Base-by-base conservation (phyloP, 2,329 filamentous ascomycete species). In the Fusarium sp. region DNA sequence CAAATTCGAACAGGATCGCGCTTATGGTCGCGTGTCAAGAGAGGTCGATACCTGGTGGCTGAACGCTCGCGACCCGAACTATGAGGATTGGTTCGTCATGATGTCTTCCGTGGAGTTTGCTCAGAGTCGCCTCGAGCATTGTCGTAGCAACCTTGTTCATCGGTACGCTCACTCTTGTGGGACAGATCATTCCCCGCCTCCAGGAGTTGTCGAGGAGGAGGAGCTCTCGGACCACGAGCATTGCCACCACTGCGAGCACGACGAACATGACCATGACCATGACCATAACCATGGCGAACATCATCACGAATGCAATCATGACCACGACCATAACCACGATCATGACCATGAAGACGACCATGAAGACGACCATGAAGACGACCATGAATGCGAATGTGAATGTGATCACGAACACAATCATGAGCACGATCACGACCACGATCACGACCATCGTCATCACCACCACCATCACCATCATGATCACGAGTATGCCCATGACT, bases 41-140 rank as follows among this genome's bases (percentile, higher is more conserved):
- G 88, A 90, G 74, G 84, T 90, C 50, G 88, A 90, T 73, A 83
- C 82, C 4, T 90, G 88, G 88, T 90, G 88, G 87, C 81, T 87
- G 44, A 83, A 82, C 47, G 85, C 85, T 41, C 82, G 87, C 40
- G 86, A 89, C 62, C 84, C 85, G 3, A 90, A 89, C 70, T 85
- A 85, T 61, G 85, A 87, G 40, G 83, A 84, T 22, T 88, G 86
- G 84, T 82, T 84, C 30, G 81, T 87, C 1, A 80, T 80, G 2
- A 89, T 90, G 85, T 87, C 87, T 4, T 84, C 85, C 4, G 84
- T 89, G 19, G 86, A 88, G 59, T 84, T 85, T 67, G 88, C 88
- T 1, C 83, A 86, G 66, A 81, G 82, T 48, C 81, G 86, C 35
- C 85, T 86, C 7, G 83, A 86, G 63, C 83, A 85, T 67, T 89